Evolutionary conservation across 169 alveolate genomes (phyloP).

Genomic region (Hammondia hammondi): DNA sequence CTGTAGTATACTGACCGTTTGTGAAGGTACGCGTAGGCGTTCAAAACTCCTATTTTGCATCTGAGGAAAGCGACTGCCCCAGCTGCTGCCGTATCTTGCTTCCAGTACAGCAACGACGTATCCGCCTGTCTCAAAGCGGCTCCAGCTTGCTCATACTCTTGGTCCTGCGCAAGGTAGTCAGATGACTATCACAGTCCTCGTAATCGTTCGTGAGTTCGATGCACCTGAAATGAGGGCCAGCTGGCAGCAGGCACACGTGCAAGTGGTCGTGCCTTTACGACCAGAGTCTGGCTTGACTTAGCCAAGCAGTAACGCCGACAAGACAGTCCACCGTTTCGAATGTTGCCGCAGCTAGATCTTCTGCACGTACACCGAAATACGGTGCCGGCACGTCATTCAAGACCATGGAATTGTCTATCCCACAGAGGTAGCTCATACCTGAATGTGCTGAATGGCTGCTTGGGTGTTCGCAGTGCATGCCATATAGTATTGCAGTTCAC

Average conservation of each 20-base stretch:
- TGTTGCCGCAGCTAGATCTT: too few species aligned
- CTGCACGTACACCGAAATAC: too few species aligned
- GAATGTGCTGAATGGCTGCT: conserved; percentile 22
- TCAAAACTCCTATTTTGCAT: background rate
- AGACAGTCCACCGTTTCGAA: too few species aligned
- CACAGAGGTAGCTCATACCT: background rate
- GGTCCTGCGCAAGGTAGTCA: background rate
- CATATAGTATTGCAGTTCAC: background rate
- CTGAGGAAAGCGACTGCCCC: conserved; percentile 15
- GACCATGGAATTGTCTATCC: too few species aligned
- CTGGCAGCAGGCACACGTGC: too few species aligned
- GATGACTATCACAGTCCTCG: background rate
- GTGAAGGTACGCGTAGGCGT: conserved; percentile 25
- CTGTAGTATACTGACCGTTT: background rate
- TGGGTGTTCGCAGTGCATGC: conserved; percentile 5
- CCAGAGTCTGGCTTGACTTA: too few species aligned
- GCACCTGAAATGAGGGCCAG: too few species aligned
- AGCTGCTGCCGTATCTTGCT: conserved; percentile 20
- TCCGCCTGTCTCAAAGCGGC: conserved; percentile 29
- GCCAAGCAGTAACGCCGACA: too few species aligned
- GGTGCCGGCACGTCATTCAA: too few species aligned
- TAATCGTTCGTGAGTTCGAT: too few species aligned
- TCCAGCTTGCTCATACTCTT: conserved; percentile 26
- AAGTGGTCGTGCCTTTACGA: too few species aligned
- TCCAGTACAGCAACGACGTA: conserved; percentile 21